Evolutionary conservation across 306 rosid genomes (phyloP).

Genomic region (Trichosanthes truncata): DNA sequence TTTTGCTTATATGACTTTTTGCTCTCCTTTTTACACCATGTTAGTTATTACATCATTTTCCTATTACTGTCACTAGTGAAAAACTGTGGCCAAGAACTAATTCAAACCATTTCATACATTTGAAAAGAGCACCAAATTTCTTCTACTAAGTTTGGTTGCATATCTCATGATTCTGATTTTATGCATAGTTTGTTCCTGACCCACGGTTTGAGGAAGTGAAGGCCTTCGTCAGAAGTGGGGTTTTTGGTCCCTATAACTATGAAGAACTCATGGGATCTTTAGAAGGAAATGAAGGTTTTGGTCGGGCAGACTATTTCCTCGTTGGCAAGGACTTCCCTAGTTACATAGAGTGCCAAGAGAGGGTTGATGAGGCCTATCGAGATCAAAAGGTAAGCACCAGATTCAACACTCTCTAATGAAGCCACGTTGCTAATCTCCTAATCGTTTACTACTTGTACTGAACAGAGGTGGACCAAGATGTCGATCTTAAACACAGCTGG

Average conservation of each 20-base stretch:
- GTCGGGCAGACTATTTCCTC: conserved; percentile 91
- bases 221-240: conserved; percentile 67
- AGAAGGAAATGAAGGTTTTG: conserved; percentile 91
- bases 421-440: not conserved
- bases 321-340: conserved; percentile 95
- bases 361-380: conserved; percentile 70
- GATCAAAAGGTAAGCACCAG: conserved; percentile 48
- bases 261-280: conserved; percentile 73
- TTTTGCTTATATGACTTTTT: not conserved
- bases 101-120: not conserved
- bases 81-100: not conserved
- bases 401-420: not conserved
- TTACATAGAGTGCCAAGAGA: conserved; percentile 88
- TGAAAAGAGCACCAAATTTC: not conserved
- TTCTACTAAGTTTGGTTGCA: not conserved
- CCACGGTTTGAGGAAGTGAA: conserved; percentile 86
- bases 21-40: not conserved
- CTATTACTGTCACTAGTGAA: not conserved
- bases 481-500: conserved; percentile 93
- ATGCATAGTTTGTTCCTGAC: conserved; percentile 64
- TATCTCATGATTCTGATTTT: not conserved
- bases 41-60: not conserved
- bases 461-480: conserved; percentile 89
- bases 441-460: not conserved
- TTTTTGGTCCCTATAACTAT: conserved; percentile 57